Evolutionary conservation across 192 early-diverging fungal species (phyloP).

Genomic region (Podila epigama): DNA sequence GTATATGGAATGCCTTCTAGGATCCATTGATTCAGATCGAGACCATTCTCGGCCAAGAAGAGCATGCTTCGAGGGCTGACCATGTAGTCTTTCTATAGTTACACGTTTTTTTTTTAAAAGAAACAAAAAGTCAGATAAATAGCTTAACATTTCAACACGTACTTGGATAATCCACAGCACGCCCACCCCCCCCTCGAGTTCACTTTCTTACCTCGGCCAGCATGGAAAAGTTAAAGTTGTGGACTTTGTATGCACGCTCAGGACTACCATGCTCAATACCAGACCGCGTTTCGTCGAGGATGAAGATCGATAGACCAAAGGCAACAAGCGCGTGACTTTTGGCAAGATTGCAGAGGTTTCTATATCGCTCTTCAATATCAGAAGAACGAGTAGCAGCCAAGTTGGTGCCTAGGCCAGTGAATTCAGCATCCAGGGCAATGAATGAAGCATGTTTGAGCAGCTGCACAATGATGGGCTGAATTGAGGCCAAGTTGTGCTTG

Average conservation of each 20-base stretch:
- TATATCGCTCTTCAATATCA: conserved; percentile 87
- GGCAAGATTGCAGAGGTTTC: conserved; percentile 73
- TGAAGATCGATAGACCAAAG: conserved; percentile 82
- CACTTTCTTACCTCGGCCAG: conserved; percentile 35
- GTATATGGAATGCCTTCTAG: conserved; percentile 81
- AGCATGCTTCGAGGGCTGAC: conserved; percentile 74
- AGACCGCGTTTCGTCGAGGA: conserved; percentile 1
- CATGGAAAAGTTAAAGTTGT: conserved; percentile 67
- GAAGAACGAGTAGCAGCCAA: conserved; percentile 48
- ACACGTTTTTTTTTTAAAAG: too few relatives aligned
- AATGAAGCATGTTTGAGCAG: conserved; percentile 66
- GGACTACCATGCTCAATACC: not conserved
- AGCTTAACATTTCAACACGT: not conserved
- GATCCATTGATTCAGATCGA: conserved; percentile 85
- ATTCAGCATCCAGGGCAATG: conserved; percentile 91
- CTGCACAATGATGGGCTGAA: conserved; percentile 55
- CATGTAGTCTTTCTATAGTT: conserved; percentile 65
- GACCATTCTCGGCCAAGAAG: conserved; percentile 86
- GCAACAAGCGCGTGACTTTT: conserved; percentile 81
- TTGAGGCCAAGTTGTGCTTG: conserved; percentile 60
- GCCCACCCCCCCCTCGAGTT: not conserved
- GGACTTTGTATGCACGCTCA: conserved; percentile 50
- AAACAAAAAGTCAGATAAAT: not conserved
- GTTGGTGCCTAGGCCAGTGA: conserved; percentile 78
- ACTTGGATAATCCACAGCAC: not conserved